phyloP scores from a whole-genome alignment of 768 basidiomycete genomes.

The Russula foetens region DNA sequence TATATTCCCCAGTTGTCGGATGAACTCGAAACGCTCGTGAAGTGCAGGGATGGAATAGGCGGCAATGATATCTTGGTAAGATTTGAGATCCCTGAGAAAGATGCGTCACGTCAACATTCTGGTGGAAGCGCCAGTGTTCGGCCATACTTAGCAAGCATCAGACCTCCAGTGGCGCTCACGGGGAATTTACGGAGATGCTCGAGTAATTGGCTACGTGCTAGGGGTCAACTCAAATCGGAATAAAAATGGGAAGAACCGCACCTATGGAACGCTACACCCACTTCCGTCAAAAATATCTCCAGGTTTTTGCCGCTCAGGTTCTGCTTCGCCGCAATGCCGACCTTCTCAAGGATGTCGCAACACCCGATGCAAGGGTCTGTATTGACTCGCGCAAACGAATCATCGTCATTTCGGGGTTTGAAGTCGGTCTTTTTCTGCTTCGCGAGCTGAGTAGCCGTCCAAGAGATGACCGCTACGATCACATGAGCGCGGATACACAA shows the following conservation, averaged over 20 bases:
- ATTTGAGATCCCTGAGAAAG: slow-evolving; percentile 75
- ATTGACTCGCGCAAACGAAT: slow-evolving; percentile 89
- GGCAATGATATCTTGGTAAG: slow-evolving; percentile 85
- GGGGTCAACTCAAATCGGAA: neutral
- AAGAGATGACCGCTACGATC: slow-evolving; percentile 54
- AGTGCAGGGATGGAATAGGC: slow-evolving; percentile 79
- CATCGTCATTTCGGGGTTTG: slow-evolving; percentile 92
- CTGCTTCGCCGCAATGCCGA: slow-evolving; percentile 66
- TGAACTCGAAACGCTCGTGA: slow-evolving; percentile 94
- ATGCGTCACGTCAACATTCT: neutral
- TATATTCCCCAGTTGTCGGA: slow-evolving; percentile 92
- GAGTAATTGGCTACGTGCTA: slow-evolving; percentile 58
- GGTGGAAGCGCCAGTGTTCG: neutral
- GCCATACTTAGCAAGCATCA: slow-evolving; percentile 94
- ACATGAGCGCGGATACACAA: neutral
- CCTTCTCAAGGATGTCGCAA: slow-evolving; percentile 77
- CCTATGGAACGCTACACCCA: slow-evolving; percentile 94
- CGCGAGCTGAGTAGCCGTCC: slow-evolving; percentile 66
- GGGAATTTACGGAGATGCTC: slow-evolving; percentile 96
- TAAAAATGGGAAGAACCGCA: slow-evolving; percentile 22
- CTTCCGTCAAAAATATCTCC: slow-evolving; percentile 86
- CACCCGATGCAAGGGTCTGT: slow-evolving; percentile 87
- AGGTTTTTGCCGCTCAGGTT: slow-evolving; percentile 88
- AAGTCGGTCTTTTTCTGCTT: slow-evolving; percentile 97
- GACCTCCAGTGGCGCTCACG: slow-evolving; percentile 90